Base-by-base conservation (phyloP, 2,329 filamentous ascomycete genomes). In the Aspergillus quadricinctus region DNA sequence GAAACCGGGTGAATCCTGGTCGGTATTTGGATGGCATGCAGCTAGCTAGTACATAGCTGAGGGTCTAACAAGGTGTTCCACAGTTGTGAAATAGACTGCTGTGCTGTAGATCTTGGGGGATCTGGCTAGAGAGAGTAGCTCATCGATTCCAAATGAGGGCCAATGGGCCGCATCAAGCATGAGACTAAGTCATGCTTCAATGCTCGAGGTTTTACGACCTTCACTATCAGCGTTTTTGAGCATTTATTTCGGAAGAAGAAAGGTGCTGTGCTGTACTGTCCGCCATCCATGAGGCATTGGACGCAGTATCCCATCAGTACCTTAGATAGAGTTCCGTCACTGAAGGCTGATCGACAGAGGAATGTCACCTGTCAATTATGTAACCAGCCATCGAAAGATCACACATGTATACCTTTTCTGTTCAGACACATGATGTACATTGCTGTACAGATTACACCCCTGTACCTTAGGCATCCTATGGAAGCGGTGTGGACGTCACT, bases 401-500 rank as follows among this genome's bases (percentile, higher is more conserved):
- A 46, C 43, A 46, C 23, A 17, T 46, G 23, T 46, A 46, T 46
- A 25, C 43, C 43, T 23, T 27, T 46, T 25, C 23, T 3, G 23
- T 25, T 46, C 43, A 25, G 23, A 23, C 43, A 46, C 43, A 27
- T 46, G 23, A 25, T 25, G 19, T 27, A 27, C 11, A 11, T 46
- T 41, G 41, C 54, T 50, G 52, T 52, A 48, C 48, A 50, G 43
- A 25, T 27, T 48, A 37, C 27, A 21, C 25, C 27, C 48, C 54
- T 40, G 45, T n/a, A n/a, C n/a, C n/a, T n/a, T n/a, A 21, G 45
- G 21, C 54, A 53, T 53, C 45, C 54, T 49, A 27, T 48, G 31
- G 29, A 27, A 50, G 54, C 54, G 54, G 54, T 56, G 50, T 52
- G 37, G 27, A 49, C 17, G 21, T 46, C 43, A 25, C 43, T 17